phyloP scores from a whole-genome alignment of 164 flowering plant genomes.

The Cinnamomum chago region DNA sequence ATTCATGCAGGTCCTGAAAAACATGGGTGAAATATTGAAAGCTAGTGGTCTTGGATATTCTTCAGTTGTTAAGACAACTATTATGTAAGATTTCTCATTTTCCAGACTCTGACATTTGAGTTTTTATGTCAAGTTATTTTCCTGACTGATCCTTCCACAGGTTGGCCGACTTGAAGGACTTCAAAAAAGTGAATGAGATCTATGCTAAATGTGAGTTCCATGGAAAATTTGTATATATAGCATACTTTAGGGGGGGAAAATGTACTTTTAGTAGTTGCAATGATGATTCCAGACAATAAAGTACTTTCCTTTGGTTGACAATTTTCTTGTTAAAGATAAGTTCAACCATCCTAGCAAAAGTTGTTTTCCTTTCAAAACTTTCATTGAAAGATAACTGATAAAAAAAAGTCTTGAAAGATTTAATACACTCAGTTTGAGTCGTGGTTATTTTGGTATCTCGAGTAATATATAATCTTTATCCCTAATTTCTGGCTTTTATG shows the following conservation, averaged over 20 bases:
- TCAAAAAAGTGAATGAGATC: conserved; percentile 92
- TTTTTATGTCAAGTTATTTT: background rate
- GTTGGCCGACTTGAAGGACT: conserved; percentile 97
- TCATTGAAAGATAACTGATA: background rate
- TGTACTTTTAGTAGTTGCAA: background rate
- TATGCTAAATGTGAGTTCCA: conserved; percentile 87
- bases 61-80: conserved; percentile 93
- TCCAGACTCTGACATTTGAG: conserved; percentile 1
- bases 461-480: too few species aligned
- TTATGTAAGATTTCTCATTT: conserved; percentile 44
- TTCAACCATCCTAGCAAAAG: background rate
- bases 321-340: background rate
- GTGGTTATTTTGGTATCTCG: background rate
- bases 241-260: too few species aligned
- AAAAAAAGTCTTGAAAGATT: background rate
- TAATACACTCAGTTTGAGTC: background rate
- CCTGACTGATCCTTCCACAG: conserved; percentile 29
- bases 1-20: conserved; percentile 62
- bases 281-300: background rate
- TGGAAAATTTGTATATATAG: background rate
- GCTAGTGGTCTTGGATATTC: conserved; percentile 87
- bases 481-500: background rate
- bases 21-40: conserved; percentile 92
- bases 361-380: background rate
- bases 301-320: background rate